phyloP scores from a whole-genome alignment of 2,329 filamentous ascomycete genomes.

The Colletotrichum cordylinicola region DNA sequence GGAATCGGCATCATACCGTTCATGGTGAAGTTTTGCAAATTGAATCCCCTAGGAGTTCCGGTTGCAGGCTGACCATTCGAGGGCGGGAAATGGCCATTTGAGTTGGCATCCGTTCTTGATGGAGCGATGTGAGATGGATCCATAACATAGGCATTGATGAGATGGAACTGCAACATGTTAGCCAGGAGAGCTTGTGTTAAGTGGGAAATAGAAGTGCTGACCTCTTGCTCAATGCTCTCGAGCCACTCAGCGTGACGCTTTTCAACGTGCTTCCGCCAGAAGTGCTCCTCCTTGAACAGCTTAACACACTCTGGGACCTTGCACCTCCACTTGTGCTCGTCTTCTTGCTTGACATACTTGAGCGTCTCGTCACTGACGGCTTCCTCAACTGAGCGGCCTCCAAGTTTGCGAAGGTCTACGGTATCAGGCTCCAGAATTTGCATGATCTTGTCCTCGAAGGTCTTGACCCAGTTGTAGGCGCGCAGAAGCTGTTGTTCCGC shows the following conservation, averaged over 20 bases:
- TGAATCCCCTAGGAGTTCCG: slow-evolving; percentile 92
- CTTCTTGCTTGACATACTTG: slow-evolving; percentile 95
- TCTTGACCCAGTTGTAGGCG: slow-evolving; percentile 98
- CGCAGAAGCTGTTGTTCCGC: slow-evolving; percentile 90
- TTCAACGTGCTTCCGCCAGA: slow-evolving; percentile 98
- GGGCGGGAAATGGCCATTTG: slow-evolving; percentile 92
- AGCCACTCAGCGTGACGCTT: slow-evolving; percentile 94
- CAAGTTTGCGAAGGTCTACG: slow-evolving; percentile 87
- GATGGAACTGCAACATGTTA: slow-evolving; percentile 69
- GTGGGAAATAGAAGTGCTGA: slow-evolving; percentile 52
- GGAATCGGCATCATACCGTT: slow-evolving; percentile 65
- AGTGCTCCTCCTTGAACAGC: slow-evolving; percentile 95
- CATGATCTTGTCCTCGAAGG: slow-evolving; percentile 94
- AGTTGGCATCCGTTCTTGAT: slow-evolving; percentile 91
- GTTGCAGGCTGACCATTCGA: slow-evolving; percentile 76
- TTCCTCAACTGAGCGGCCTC: slow-evolving; percentile 86
- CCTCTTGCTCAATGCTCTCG: slow-evolving; percentile 80
- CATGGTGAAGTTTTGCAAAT: slow-evolving; percentile 74
- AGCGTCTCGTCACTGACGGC: slow-evolving; percentile 83
- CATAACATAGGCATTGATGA: slow-evolving; percentile 93
- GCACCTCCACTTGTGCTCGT: slow-evolving; percentile 96
- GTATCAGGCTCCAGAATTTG: slow-evolving; percentile 91
- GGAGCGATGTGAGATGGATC: slow-evolving; percentile 95
- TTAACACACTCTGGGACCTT: slow-evolving; percentile 96
- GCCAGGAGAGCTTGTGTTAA: slow-evolving; percentile 23